These are phyloP conservation scores for Solanum etuberosum DNA, from an alignment of 257 asterid species.

Conservation along the genomic window DNA sequence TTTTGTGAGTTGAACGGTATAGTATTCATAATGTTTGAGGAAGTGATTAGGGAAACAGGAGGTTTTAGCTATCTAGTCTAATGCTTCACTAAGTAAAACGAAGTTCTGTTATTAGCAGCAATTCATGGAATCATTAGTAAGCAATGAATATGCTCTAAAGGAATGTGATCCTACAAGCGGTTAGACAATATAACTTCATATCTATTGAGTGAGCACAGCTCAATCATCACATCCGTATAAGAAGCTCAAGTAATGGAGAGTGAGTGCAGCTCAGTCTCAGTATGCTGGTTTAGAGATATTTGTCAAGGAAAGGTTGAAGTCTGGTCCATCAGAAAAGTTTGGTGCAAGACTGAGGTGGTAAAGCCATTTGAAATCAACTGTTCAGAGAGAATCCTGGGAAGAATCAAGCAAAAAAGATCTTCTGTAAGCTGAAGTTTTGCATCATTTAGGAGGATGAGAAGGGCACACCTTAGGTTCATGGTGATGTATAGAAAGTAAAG, in stretches of 20 bases:
- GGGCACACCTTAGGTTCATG: neutral
- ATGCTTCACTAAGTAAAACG: neutral
- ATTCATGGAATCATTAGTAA: neutral
- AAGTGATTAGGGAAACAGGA: neutral
- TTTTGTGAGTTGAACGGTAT: neutral
- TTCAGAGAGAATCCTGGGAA: neutral
- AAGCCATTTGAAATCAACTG: neutral
- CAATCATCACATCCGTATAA: neutral
- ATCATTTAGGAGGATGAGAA: neutral
- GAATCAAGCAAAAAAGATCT: neutral
- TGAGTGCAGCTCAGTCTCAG: neutral
- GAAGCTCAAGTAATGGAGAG: neutral
- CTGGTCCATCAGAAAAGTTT: neutral
- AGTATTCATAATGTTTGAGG: neutral
- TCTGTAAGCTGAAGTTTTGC: neutral
- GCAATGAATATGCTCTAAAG: neutral
- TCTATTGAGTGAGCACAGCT: neutral
- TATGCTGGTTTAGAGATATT: neutral
- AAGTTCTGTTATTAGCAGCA: neutral
- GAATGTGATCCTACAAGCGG: neutral
- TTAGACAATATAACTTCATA: neutral
- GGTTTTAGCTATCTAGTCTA: neutral
- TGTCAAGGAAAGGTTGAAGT: neutral
- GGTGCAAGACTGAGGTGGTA: neutral
- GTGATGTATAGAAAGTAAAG: neutral